phyloP scores from a whole-genome alignment of 2,329 filamentous ascomycete genomes.

The Cercospora sesami region DNA sequence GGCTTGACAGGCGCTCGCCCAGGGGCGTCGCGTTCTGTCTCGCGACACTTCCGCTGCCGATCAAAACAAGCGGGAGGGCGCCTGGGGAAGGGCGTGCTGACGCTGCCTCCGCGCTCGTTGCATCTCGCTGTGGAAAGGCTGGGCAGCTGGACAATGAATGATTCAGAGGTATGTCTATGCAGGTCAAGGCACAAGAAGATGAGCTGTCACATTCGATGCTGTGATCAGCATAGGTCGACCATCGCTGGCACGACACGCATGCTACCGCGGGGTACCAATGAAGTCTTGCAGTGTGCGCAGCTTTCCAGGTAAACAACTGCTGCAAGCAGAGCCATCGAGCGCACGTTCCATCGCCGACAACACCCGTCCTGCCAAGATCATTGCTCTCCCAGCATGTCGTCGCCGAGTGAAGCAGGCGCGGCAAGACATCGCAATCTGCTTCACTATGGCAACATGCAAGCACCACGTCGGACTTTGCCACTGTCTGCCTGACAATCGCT shows the following conservation, averaged over 20 bases:
- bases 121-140: neutral
- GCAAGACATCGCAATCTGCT: neutral
- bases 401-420: neutral
- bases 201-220: slow-evolving; percentile 27
- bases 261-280: slow-evolving; percentile 27
- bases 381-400: neutral
- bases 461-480: neutral
- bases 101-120: neutral
- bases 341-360: neutral
- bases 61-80: neutral
- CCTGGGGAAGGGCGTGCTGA: neutral
- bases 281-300: slow-evolving; percentile 20
- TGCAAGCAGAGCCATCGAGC: neutral
- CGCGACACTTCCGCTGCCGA: neutral
- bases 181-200: neutral
- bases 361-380: neutral
- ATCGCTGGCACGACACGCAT: slow-evolving; percentile 25
- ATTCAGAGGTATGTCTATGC: neutral
- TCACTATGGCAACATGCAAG: neutral
- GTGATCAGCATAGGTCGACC: slow-evolving; percentile 22
- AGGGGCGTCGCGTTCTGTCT: slow-evolving; percentile 21
- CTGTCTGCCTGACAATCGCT: slow-evolving; percentile 5
- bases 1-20: slow-evolving; percentile 23
- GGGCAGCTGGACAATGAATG: neutral
- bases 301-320: slow-evolving; percentile 22